Evolutionary conservation across 2,329 filamentous ascomycete species (phyloP).

Genomic region (Paracorniculantispora psalliotae): DNA sequence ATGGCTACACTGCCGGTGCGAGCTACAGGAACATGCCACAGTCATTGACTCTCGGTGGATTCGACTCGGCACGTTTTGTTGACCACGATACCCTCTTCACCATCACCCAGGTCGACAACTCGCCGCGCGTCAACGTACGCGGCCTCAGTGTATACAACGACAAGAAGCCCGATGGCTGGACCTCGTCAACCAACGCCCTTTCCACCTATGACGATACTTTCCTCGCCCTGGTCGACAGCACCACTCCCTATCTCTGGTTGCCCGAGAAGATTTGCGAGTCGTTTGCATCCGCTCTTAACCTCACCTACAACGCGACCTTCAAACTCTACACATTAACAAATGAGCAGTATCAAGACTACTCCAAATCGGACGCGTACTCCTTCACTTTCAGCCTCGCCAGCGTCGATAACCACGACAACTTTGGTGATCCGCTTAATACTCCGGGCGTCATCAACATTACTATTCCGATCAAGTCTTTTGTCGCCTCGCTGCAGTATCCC

Average conservation of each 20-base stretch:
- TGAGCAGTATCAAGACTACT: conserved; percentile 47
- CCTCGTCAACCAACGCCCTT: conserved; percentile 31
- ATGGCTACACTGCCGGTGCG: conserved; percentile 72
- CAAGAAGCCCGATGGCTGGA: conserved; percentile 34
- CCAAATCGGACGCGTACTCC: conserved; percentile 38
- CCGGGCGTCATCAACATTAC: conserved; percentile 54
- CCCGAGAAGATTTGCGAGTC: conserved; percentile 55
- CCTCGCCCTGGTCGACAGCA: conserved; percentile 56
- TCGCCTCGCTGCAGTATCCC: conserved; percentile 45
- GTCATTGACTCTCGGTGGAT: conserved; percentile 66
- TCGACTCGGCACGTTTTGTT: conserved; percentile 58
- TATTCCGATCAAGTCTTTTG: conserved; percentile 45
- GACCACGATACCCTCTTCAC: conserved; percentile 57
- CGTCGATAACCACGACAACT: conserved; percentile 47
- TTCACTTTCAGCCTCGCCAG: conserved; percentile 56
- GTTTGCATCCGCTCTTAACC: conserved; percentile 59
- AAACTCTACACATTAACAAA: conserved; percentile 61
- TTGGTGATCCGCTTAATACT: conserved; percentile 43
- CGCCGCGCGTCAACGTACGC: conserved; percentile 57
- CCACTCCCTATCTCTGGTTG: conserved; percentile 60
- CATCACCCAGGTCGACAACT: conserved; percentile 48
- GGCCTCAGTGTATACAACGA: conserved; percentile 40
- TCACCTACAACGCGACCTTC: conserved; percentile 60
- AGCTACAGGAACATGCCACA: conserved; percentile 52
- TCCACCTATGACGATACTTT: conserved; percentile 44